Evolutionary conservation across 345 rosid species (phyloP).

Genomic region (Boechera stricta): DNA sequence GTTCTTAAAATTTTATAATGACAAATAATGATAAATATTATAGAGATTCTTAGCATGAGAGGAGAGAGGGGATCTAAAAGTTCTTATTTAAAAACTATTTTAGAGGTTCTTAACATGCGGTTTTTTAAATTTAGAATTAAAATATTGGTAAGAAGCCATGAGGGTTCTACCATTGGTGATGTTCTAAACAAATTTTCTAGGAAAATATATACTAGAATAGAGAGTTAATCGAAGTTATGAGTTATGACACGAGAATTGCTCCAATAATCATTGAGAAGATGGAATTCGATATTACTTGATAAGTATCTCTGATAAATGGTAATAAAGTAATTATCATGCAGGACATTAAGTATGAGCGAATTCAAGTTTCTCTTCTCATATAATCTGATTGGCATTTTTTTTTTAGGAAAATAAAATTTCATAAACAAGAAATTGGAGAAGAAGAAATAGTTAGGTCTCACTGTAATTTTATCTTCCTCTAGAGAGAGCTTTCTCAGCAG

Average conservation of each 20-base stretch:
- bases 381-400: conserved; percentile 10
- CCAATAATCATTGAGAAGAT: not conserved
- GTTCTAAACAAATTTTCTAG: too few species aligned
- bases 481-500: conserved; percentile 83
- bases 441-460: conserved; percentile 20
- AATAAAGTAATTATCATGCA: conserved; percentile 27
- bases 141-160: too few species aligned
- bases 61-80: too few species aligned
- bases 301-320: conserved; percentile 5
- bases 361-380: conserved; percentile 36
- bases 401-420: not conserved
- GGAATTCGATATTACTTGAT: conserved; percentile 1
- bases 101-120: too few species aligned
- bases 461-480: conserved; percentile 60
- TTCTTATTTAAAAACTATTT: too few species aligned
- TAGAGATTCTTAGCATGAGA: too few species aligned
- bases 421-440: conserved; percentile 26
- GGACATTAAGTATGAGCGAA: conserved; percentile 15
- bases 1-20: too few species aligned
- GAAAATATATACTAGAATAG: not conserved
- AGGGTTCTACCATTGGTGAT: too few species aligned
- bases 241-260: not conserved
- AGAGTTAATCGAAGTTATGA: not conserved
- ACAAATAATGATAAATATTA: too few species aligned
- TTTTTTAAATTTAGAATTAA: too few species aligned